These are phyloP conservation scores for Penicillium fimorum DNA, from an alignment of 495 filamentous ascomycete species.

Conservation along the genomic window DNA sequence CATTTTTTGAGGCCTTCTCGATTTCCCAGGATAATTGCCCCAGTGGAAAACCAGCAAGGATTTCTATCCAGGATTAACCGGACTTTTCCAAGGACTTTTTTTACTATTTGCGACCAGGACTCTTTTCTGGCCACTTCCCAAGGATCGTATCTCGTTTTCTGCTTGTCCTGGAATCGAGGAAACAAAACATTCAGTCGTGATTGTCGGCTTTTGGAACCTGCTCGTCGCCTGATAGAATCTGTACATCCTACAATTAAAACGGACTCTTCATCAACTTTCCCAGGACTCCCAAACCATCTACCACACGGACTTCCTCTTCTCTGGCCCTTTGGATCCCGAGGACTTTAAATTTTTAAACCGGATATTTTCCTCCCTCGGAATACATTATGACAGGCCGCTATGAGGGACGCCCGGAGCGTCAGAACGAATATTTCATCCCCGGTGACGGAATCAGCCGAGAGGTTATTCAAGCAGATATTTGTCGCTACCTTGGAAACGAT, in stretches of 20 bases:
- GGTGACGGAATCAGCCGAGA: conserved; percentile 89
- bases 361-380: conserved; percentile 30
- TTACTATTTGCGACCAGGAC: conserved; percentile 21
- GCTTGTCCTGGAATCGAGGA: conserved; percentile 16
- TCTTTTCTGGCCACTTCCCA: conserved; percentile 22
- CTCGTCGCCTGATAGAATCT: conserved; percentile 26
- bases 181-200: conserved; percentile 21
- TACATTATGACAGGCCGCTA: conserved; percentile 48
- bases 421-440: conserved; percentile 83
- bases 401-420: conserved; percentile 48
- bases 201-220: conserved; percentile 20
- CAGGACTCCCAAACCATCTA: conserved; percentile 14
- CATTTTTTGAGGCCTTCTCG: conserved; percentile 22
- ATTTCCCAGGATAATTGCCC: conserved; percentile 20
- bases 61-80: conserved; percentile 23
- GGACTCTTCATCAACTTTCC: conserved; percentile 16
- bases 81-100: conserved; percentile 24
- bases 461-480: conserved; percentile 93
- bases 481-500: conserved; percentile 90
- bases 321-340: conserved; percentile 40
- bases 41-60: conserved; percentile 22
- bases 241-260: conserved; percentile 30
- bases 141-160: conserved; percentile 22
- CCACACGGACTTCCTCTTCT: conserved; percentile 20
- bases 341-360: conserved; percentile 31